A percentile compares a stretch with the other conserved stretches of the same genome.
Evolutionary conservation across 345 rosid genomes (phyloP).

Genomic region (Capsella bursapastoris): DNA sequence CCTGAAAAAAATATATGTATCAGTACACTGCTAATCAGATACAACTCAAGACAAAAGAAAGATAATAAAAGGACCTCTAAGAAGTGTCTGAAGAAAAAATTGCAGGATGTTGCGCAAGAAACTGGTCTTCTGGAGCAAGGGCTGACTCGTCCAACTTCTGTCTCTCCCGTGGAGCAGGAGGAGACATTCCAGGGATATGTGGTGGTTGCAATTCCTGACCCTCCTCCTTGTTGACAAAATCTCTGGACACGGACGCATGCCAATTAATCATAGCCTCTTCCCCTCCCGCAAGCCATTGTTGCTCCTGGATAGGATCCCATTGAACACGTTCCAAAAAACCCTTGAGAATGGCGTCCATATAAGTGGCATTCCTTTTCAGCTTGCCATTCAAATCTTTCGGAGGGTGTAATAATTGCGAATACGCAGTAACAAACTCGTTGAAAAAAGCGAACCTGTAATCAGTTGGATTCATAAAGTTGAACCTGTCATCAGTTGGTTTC

Average conservation of each 20-base stretch:
- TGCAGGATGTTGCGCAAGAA: background rate
- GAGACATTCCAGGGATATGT: background rate
- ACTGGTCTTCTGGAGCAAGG: background rate
- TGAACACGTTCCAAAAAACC: background rate
- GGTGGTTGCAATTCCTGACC: background rate
- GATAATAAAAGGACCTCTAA: too few species aligned
- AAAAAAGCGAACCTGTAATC: background rate
- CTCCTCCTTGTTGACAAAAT: background rate
- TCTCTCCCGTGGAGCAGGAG: background rate
- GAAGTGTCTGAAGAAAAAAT: too few species aligned
- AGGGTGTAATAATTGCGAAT: background rate
- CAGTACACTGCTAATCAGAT: too few species aligned
- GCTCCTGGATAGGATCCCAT: background rate
- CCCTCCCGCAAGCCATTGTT: background rate
- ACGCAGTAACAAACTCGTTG: background rate
- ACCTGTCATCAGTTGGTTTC: background rate
- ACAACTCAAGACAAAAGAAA: too few species aligned
- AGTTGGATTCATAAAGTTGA: conserved; percentile 1
- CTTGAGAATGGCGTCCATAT: background rate
- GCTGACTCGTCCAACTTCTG: background rate
- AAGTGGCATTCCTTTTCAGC: background rate
- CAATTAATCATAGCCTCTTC: background rate
- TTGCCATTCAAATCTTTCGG: background rate
- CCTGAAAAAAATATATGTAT: too few species aligned
- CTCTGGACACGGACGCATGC: background rate